Conservation (phyloP, 257 asterid genomes). For the Penstemon eatonii region DNA sequence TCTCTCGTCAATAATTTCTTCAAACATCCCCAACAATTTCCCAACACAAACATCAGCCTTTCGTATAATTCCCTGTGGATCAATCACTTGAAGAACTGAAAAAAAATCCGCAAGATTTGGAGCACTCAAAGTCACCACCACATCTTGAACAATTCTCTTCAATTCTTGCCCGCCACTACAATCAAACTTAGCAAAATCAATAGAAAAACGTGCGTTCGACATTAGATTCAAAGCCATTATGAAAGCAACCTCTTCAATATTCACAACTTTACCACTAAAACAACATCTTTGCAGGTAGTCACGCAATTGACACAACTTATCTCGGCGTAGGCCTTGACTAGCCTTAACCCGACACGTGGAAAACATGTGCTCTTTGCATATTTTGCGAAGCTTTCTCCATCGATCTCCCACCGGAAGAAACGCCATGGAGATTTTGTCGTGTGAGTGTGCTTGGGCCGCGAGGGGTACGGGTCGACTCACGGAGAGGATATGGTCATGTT, state of each 20-base stretch:
- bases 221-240: constrained; percentile 35
- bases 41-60: background rate
- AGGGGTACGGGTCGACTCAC: constrained; percentile 16
- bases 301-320: constrained; percentile 26
- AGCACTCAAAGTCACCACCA: constrained; percentile 13
- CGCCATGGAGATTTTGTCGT: constrained; percentile 27
- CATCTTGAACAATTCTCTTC: constrained; percentile 29
- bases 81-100: constrained; percentile 22
- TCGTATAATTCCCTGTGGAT: constrained; percentile 32
- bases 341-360: constrained; percentile 31
- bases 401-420: constrained; percentile 21
- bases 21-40: constrained; percentile 18
- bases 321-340: constrained; percentile 33
- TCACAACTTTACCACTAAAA: constrained; percentile 5
- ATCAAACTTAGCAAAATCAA: constrained; percentile 25
- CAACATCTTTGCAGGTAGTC: constrained; percentile 32
- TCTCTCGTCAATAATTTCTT: constrained; percentile 31
- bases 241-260: constrained; percentile 36
- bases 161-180: constrained; percentile 29
- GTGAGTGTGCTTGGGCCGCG: background rate
- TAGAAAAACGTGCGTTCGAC: constrained; percentile 26
- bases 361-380: constrained; percentile 35
- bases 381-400: constrained; percentile 37
- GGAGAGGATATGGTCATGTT: constrained; percentile 31
- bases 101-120: constrained; percentile 26